Evolutionary conservation across 1,139 yeast genomes (phyloP).

Genomic region (Blastobotrys illinoisensis): DNA sequence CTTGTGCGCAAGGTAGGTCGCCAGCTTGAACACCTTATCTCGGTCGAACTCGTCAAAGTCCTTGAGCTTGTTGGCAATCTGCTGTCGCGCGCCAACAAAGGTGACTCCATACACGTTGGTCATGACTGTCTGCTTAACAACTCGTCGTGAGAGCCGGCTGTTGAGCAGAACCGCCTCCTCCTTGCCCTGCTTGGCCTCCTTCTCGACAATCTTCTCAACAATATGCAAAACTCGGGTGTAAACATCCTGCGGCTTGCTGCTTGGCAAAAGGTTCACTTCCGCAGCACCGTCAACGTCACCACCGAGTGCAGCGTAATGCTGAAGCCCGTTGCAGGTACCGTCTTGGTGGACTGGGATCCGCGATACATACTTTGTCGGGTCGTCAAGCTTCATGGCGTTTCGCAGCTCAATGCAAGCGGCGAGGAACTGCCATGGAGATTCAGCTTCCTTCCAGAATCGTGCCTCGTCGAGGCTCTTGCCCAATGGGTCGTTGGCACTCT

Average conservation of each 20-base stretch:
- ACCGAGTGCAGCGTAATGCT: constrained; percentile 96
- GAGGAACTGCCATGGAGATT: constrained; percentile 93
- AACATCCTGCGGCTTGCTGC: constrained; percentile 86
- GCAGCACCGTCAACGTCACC: constrained; percentile 93
- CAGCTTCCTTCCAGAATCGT: constrained; percentile 83
- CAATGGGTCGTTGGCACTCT: constrained; percentile 69
- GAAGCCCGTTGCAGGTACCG: constrained; percentile 96
- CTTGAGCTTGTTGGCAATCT: constrained; percentile 48
- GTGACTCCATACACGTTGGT: constrained; percentile 98
- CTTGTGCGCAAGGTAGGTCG: constrained; percentile 67
- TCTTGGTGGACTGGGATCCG: constrained; percentile 94
- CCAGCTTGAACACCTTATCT: constrained; percentile 34
- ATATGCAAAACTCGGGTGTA: constrained; percentile 76
- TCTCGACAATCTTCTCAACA: constrained; percentile 51
- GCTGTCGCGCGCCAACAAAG: constrained; percentile 85
- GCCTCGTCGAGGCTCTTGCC: constrained; percentile 37
- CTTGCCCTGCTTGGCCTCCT: constrained; percentile 54
- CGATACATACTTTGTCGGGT: constrained; percentile 70
- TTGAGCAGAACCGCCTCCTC: constrained; percentile 39
- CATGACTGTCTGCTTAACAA: constrained; percentile 97
- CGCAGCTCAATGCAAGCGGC: constrained; percentile 78
- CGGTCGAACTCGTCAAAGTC: constrained; percentile 40
- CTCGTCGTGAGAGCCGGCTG: constrained; percentile 74
- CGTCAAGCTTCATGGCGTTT: constrained; percentile 62
- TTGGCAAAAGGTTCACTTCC: constrained; percentile 82